A percentile compares a stretch with the other conserved stretches of the same genome.
Conservation (phyloP, 352 stramenopile species). For the Phytophthora pinifolia region DNA sequence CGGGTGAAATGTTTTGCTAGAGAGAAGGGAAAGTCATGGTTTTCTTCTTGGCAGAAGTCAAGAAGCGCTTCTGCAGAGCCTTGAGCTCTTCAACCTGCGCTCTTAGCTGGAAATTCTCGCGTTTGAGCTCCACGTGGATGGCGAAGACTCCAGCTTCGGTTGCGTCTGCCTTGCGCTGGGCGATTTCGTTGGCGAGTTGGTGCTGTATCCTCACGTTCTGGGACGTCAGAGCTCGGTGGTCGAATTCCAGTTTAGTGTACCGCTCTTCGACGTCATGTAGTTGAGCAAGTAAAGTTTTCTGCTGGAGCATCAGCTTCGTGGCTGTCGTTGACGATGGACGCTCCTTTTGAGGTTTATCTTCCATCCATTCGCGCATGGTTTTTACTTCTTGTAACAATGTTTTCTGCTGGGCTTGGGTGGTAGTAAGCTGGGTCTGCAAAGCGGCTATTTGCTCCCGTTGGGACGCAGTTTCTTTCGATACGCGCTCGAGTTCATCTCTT, state of each 20-base stretch:
- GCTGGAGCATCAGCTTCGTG: conserved; percentile 25
- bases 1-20: conserved; percentile 13
- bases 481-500: conserved; percentile 24
- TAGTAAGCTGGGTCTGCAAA: conserved; percentile 38
- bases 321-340: conserved; percentile 16
- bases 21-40: conserved; percentile 65
- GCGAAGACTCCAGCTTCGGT: conserved; percentile 44
- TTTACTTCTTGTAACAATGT: conserved; percentile 17
- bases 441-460: conserved; percentile 41
- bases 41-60: conserved; percentile 75
- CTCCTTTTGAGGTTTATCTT: conserved; percentile 20
- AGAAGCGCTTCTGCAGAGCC: conserved; percentile 59
- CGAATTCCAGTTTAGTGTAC: conserved; percentile 18
- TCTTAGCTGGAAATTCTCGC: conserved; percentile 68
- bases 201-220: conserved; percentile 18
- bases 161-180: conserved; percentile 21
- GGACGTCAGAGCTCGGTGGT: conserved; percentile 20
- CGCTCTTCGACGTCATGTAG: conserved; percentile 25
- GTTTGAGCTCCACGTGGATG: conserved; percentile 75
- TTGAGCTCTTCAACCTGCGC: conserved; percentile 75
- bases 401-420: conserved; percentile 16
- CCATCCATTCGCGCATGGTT: conserved; percentile 17
- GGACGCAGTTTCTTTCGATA: conserved; percentile 29
- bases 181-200: conserved; percentile 25
- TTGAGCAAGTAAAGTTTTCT: conserved; percentile 27